These are phyloP conservation scores for Trichosporon sp. DNA, from an alignment of 1,284 basidiomycete genomes.

Conservation along the genomic window DNA sequence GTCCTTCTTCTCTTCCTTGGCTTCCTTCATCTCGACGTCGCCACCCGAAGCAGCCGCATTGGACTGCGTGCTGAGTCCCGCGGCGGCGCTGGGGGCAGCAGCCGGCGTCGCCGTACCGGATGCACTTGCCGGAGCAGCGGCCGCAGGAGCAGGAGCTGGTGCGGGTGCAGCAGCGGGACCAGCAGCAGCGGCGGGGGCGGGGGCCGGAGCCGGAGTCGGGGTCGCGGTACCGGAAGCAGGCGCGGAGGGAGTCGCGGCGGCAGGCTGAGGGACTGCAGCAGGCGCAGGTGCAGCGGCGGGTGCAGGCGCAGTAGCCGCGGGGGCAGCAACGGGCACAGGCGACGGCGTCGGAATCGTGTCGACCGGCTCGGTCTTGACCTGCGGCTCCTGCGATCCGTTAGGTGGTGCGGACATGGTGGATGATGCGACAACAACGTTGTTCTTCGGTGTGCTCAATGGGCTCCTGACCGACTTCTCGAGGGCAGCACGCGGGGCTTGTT, in stretches of 20 bases:
- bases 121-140: constrained; percentile 3
- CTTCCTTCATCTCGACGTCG: constrained; percentile 18
- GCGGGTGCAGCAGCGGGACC: neutral
- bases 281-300: neutral
- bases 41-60: neutral
- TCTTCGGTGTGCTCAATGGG: neutral
- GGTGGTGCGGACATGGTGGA: constrained; percentile 18
- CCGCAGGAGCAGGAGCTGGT: too few species aligned
- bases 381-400: constrained; percentile 20
- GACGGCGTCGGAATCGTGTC: neutral
- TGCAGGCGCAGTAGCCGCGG: neutral
- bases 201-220: neutral
- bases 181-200: neutral
- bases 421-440: neutral
- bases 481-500: neutral
- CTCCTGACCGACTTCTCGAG: neutral
- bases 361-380: constrained; percentile 8
- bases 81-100: neutral
- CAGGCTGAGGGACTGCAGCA: neutral
- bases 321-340: neutral
- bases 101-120: constrained; percentile 21
- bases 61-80: neutral
- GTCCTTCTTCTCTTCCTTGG: constrained; percentile 31
- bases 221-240: neutral
- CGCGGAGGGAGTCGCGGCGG: neutral